Evolutionary conservation across 2,329 filamentous ascomycete genomes (phyloP), one percentile per base, ranked within the genome.

Genomic region (Pestalotiopsis fici): DNA sequence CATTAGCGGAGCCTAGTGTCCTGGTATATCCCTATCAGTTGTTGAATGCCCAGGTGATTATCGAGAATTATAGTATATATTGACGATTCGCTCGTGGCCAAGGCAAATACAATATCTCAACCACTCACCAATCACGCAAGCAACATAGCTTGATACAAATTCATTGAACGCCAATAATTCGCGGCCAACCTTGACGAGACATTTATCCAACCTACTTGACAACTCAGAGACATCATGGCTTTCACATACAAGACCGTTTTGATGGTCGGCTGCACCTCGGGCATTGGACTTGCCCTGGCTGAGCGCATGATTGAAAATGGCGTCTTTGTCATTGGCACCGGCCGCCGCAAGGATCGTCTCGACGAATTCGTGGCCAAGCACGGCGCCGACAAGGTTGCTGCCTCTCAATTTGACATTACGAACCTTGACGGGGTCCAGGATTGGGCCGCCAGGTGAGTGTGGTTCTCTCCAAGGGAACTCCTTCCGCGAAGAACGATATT

Each of bases 291-390:
- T 1, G 75, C 74, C 23, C 69, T 77, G 64, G 74, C 75, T 2
- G 75, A 77, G 69, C 75, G 74, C 62, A 75, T 77, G 74, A 75
- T 88, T 54, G 71, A 79, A 6, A 77, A 81, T 65, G 85, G 83
- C 59, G 77, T 83, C 64, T 84, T 85, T 69, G 85, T 90, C 37
- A 85, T 88, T 39, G 85, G 81, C 6, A 84, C 87, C 5, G 87
- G 87, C 23, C 83, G 87, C n/a, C 83, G 86, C 56, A 74, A 84
- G 73, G 83, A 87, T 15, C 78, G 83, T 2, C 82, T 89, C 9
- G 83, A 87, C 50, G 79, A 75, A 0, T 85, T 88, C 66, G 82
- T 85, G 1, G 73, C 76, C 3, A 81, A 83, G 65, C 80, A 87
- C 69, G 85, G 85, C 47, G 67, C 75, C 12, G 78, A 80, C 13